Percentiles rank a stretch among this genome's conserved stretches.
These are phyloP conservation scores for Pyracantha coccinea DNA, from an alignment of 331 rosid species.

Conservation along the genomic window DNA sequence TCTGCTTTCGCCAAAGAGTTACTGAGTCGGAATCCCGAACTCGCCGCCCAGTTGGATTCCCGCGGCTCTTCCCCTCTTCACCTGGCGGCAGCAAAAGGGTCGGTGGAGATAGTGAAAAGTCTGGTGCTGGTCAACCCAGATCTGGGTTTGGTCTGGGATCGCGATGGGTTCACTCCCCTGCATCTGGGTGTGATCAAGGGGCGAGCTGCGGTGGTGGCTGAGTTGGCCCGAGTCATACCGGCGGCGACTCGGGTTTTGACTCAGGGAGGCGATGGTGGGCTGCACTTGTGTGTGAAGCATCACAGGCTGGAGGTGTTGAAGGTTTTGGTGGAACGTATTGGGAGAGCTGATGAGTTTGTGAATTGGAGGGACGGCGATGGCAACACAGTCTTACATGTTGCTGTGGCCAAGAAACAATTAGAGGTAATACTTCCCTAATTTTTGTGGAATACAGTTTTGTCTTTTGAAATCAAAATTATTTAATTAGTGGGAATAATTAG, in stretches of 20 bases:
- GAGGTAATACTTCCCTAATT: slow-evolving; percentile 6
- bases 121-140: slow-evolving; percentile 15
- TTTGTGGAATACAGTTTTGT: background rate
- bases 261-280: slow-evolving; percentile 8
- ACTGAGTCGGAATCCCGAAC: slow-evolving; percentile 7
- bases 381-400: slow-evolving; percentile 19
- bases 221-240: slow-evolving; percentile 14
- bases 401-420: slow-evolving; percentile 18
- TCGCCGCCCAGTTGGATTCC: slow-evolving; percentile 1
- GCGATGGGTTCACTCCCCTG: slow-evolving; percentile 20
- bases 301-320: slow-evolving; percentile 20
- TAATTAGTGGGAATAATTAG: background rate
- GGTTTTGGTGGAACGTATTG: slow-evolving; percentile 13
- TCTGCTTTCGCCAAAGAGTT: slow-evolving; percentile 13
- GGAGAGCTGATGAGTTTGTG: slow-evolving; percentile 16
- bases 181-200: slow-evolving; percentile 32
- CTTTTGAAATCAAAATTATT: background rate
- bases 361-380: slow-evolving; percentile 22
- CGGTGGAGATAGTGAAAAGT: slow-evolving; percentile 11
- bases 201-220: slow-evolving; percentile 12
- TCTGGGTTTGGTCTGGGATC: slow-evolving; percentile 12
- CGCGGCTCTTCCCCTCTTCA: slow-evolving; percentile 16
- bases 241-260: slow-evolving; percentile 10
- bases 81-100: slow-evolving; percentile 23
- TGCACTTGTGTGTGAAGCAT: slow-evolving; percentile 23